These are phyloP conservation scores for Mucor piriformis DNA, from an alignment of 371 early-diverging fungal species.

Conservation along the genomic window DNA sequence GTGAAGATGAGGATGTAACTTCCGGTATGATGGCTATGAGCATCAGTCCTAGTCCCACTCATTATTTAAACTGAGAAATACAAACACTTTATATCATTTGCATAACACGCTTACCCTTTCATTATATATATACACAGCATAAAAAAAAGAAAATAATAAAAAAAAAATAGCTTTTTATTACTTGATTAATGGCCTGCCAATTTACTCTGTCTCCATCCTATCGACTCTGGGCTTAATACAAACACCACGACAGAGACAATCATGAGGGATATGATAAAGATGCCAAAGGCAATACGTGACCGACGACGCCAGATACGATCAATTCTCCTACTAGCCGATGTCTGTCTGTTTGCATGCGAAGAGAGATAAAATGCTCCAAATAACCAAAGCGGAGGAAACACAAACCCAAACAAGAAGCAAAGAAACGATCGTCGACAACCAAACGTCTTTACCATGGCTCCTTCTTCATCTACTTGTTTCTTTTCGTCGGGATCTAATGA, in stretches of 20 bases:
- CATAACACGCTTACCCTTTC: background rate
- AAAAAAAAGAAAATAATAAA: background rate
- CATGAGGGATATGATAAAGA: constrained; percentile 14
- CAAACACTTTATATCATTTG: background rate
- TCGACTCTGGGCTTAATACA: constrained; percentile 24
- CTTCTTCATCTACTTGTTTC: background rate
- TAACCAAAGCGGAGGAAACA: constrained; percentile 32
- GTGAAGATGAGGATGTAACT: constrained; percentile 50
- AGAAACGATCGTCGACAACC: constrained; percentile 19
- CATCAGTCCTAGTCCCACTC: constrained; percentile 59
- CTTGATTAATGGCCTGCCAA: background rate
- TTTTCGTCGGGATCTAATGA: constrained; percentile 7
- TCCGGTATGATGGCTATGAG: constrained; percentile 64
- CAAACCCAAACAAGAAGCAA: constrained; percentile 26
- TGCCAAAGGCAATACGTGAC: constrained; percentile 25
- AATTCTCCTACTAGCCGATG: constrained; percentile 19
- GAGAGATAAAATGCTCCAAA: constrained; percentile 22
- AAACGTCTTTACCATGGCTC: background rate
- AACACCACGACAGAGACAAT: constrained; percentile 20
- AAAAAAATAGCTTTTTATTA: background rate
- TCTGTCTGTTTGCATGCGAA: constrained; percentile 13
- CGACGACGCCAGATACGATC: constrained; percentile 29
- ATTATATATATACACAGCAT: background rate
- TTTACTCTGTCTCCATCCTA: constrained; percentile 28
- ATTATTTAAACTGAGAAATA: constrained; percentile 23